These are phyloP conservation scores for Trypanosomatidae sp. DNA, from an alignment of 208 protist species.

Conservation along the genomic window DNA sequence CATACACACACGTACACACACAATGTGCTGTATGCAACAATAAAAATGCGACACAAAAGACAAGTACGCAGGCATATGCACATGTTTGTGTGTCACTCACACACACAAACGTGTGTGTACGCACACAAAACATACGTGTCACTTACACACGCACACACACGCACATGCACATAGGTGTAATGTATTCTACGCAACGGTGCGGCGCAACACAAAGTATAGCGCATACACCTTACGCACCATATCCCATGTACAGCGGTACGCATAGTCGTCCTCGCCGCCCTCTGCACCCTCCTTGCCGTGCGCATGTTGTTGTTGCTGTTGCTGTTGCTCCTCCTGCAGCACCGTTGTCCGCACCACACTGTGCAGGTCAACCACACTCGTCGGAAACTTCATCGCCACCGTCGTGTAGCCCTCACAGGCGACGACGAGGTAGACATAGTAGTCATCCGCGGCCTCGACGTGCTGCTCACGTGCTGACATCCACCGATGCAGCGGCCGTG, in stretches of 20 bases:
- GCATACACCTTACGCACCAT: slow-evolving; percentile 43
- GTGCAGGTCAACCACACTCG: slow-evolving; percentile 10
- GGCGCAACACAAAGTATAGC: slow-evolving; percentile 63
- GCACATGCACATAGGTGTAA: too few species aligned
- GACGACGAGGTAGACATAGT: slow-evolving; percentile 68
- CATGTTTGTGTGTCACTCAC: too few species aligned
- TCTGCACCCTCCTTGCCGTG: slow-evolving; percentile 9
- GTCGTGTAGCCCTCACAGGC: slow-evolving; percentile 79
- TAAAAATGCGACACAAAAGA: too few species aligned
- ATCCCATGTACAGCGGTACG: slow-evolving; percentile 54
- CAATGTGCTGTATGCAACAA: too few species aligned
- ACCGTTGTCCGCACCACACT: neutral
- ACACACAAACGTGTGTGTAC: too few species aligned
- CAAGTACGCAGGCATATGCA: too few species aligned
- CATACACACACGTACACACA: too few species aligned
- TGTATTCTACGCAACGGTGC: too few species aligned
- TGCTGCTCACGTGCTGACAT: slow-evolving; percentile 67
- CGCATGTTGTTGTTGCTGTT: neutral
- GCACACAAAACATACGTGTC: too few species aligned
- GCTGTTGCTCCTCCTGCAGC: too few species aligned
- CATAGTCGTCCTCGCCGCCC: slow-evolving; percentile 9
- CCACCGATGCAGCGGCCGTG: slow-evolving; percentile 71
- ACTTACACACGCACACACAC: too few species aligned
- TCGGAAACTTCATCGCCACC: slow-evolving; percentile 62
- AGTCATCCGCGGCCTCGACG: slow-evolving; percentile 42